These are phyloP conservation scores for Botryotinia convoluta DNA, from an alignment of 2,329 filamentous ascomycete species.

Conservation along the genomic window DNA sequence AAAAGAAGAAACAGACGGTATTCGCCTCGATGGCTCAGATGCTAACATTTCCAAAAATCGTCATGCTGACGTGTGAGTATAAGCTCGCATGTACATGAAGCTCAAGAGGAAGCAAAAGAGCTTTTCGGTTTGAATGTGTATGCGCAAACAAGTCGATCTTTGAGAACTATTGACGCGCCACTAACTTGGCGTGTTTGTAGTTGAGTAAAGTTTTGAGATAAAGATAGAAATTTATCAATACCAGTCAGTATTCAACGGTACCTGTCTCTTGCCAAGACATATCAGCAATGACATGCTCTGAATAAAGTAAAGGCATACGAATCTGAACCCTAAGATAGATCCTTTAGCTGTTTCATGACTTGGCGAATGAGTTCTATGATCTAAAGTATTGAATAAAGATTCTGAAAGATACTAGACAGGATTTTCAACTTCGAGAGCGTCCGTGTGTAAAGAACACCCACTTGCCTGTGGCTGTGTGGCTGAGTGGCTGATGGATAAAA, in stretches of 20 bases:
- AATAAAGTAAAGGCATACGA: not conserved
- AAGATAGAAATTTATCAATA: not conserved
- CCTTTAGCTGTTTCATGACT: not conserved
- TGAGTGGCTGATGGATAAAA: not conserved
- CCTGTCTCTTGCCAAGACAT: not conserved
- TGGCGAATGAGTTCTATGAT: not conserved
- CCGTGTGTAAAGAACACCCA: not conserved
- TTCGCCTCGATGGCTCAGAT: not conserved
- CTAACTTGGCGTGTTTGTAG: not conserved
- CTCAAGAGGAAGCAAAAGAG: not conserved
- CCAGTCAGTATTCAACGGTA: not conserved
- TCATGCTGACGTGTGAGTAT: not conserved
- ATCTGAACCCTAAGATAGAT: not conserved
- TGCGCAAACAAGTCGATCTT: not conserved
- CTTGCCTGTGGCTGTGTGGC: not conserved
- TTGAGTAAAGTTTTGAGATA: not conserved
- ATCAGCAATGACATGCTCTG: not conserved
- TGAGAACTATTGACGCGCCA: not conserved
- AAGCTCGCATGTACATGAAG: not conserved
- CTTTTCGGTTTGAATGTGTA: not conserved
- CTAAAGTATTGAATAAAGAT: not conserved
- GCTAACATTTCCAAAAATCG: not conserved
- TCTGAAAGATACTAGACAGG: not conserved
- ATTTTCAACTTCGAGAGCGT: not conserved
- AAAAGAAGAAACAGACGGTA: not conserved